A percentile compares a stretch with the other conserved stretches of the same genome.
phyloP scores from a whole-genome alignment of 257 asterid species.

The Gentiana macrophylla region DNA sequence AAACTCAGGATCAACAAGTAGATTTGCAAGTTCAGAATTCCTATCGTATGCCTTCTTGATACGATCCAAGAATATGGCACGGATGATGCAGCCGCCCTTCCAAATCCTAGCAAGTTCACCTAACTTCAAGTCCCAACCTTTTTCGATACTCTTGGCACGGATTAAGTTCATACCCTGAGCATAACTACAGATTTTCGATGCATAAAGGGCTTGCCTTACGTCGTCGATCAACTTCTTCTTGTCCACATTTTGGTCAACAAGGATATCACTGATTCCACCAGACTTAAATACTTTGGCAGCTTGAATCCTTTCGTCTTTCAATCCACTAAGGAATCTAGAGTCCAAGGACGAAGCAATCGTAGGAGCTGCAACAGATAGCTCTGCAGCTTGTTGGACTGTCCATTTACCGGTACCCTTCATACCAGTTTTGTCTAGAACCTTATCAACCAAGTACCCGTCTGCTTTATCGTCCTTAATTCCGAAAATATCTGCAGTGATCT shows the following conservation, averaged over 20 bases:
- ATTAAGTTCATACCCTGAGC: conserved; percentile 96
- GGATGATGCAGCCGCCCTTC: conserved; percentile 96
- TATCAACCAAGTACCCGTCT: conserved; percentile 80
- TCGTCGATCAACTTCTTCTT: conserved; percentile 65
- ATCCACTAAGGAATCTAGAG: conserved; percentile 89
- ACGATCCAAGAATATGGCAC: conserved; percentile 92
- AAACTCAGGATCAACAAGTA: conserved; percentile 85
- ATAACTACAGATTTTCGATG: conserved; percentile 85
- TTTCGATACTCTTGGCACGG: conserved; percentile 83
- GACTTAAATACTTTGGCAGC: conserved; percentile 83
- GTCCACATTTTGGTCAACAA: conserved; percentile 50
- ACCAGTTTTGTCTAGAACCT: conserved; percentile 92
- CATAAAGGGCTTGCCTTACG: conserved; percentile 77
- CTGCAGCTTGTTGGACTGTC: conserved; percentile 99
- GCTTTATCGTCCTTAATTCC: conserved; percentile 87
- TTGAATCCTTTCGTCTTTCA: conserved; percentile 74
- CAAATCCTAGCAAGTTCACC: conserved; percentile 96
- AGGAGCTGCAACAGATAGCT: conserved; percentile 86
- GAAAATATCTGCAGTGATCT: conserved; percentile 89
- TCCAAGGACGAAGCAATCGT: conserved; percentile 90
- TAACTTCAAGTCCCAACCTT: conserved; percentile 76
- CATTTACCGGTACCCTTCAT: conserved; percentile 99
- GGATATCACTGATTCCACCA: conserved; percentile 48
- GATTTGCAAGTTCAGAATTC: conserved; percentile 72
- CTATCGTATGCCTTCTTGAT: conserved; percentile 91